A percentile compares a stretch with the other conserved stretches of the same genome.
Conservation (phyloP, 1,284 basidiomycete genomes). For the Malassezia equina region DNA sequence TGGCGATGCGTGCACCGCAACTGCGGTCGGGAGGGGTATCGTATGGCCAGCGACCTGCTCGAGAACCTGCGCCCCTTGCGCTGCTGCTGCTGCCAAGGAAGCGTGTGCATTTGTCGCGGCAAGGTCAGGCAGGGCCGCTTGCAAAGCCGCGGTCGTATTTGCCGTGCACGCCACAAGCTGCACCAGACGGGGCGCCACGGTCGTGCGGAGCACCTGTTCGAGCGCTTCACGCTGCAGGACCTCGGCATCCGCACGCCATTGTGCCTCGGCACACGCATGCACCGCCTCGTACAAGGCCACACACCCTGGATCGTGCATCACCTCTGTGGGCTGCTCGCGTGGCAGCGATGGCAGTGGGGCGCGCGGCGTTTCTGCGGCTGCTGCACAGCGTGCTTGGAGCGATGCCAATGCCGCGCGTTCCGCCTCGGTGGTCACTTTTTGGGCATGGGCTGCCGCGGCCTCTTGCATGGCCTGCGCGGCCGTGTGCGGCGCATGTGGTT, state of each 20-base stretch:
- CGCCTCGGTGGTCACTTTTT: background rate
- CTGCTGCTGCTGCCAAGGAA: background rate
- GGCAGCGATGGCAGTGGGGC: background rate
- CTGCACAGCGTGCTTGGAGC: background rate
- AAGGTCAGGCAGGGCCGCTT: background rate
- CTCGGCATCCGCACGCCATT: background rate
- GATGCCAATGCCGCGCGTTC: background rate
- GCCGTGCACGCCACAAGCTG: background rate
- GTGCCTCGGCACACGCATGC: slow-evolving; percentile 1
- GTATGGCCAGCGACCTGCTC: background rate
- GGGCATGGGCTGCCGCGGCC: background rate
- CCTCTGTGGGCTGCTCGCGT: background rate
- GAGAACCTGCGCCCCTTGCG: background rate
- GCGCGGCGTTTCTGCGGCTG: background rate
- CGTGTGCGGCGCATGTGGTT: background rate
- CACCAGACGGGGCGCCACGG: slow-evolving; percentile 2
- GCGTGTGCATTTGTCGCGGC: background rate
- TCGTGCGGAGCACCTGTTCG: background rate
- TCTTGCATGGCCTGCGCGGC: background rate
- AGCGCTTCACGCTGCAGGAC: background rate
- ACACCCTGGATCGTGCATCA: background rate
- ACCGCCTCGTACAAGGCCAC: slow-evolving; percentile 1
- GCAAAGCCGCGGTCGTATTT: slow-evolving; percentile 1
- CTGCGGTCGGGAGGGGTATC: background rate
- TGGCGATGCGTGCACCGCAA: background rate